A percentile compares a stretch with the other conserved stretches of the same genome.
Conservation (phyloP, 768 basidiomycete species). For the Calocera cornea region DNA sequence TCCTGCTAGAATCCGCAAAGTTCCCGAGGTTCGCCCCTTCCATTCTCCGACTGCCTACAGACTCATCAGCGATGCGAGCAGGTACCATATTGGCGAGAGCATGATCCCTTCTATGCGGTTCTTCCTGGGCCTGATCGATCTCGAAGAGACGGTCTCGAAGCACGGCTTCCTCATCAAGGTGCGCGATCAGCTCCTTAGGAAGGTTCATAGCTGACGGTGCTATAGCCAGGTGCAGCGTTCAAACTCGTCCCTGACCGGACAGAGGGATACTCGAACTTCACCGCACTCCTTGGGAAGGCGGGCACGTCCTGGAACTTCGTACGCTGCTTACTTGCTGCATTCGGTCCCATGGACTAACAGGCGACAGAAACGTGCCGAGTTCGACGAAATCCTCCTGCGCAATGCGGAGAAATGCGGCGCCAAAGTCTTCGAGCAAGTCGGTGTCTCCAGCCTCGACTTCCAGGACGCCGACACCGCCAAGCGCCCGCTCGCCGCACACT, state of each 20-base stretch:
- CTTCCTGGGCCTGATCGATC: conserved; percentile 39
- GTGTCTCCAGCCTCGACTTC: conserved; percentile 4
- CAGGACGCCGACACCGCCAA: conserved; percentile 9
- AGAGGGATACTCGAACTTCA: conserved; percentile 51
- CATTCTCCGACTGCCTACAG: too few species aligned
- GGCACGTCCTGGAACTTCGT: conserved; percentile 53
- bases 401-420: conserved; percentile 5
- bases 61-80: too few species aligned
- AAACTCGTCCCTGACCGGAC: conserved; percentile 42
- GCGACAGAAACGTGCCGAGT: conserved; percentile 25
- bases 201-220: background rate
- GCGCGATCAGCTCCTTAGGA: background rate
- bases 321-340: conserved; percentile 16
- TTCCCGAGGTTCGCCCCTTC: conserved; percentile 36
- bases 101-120: conserved; percentile 44
- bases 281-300: conserved; percentile 30
- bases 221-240: conserved; percentile 45
- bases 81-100: conserved; percentile 23
- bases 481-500: conserved; percentile 30
- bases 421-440: conserved; percentile 7
- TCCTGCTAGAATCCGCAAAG: conserved; percentile 39
- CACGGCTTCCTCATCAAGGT: conserved; percentile 41
- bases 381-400: conserved; percentile 8
- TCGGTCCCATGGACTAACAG: background rate
- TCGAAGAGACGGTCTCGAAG: conserved; percentile 31